Percentiles rank a stretch among this genome's conserved stretches.
These are phyloP conservation scores for Candida morakotiae DNA, from an alignment of 805 yeast genomes.

Conservation along the genomic window DNA sequence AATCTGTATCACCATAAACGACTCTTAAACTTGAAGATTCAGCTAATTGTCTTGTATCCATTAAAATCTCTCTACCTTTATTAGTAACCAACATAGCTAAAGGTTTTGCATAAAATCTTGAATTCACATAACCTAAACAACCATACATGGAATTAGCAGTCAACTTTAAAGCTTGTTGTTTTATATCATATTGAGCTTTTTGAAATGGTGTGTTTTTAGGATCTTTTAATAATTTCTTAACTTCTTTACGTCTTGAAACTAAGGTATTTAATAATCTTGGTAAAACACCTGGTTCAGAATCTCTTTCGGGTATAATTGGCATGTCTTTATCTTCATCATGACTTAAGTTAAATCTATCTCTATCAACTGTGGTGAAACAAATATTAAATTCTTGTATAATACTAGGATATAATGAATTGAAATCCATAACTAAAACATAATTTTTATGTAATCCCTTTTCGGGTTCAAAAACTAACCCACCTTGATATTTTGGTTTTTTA, in stretches of 20 bases:
- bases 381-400: constrained; percentile 96
- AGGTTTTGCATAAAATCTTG: constrained; percentile 94
- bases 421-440: constrained; percentile 91
- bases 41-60: constrained; percentile 90
- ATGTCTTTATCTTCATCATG: constrained; percentile 54
- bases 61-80: constrained; percentile 91
- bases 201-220: constrained; percentile 61
- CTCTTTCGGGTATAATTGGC: constrained; percentile 64
- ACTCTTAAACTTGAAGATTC: constrained; percentile 80
- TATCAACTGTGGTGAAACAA: constrained; percentile 91
- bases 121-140: constrained; percentile 87
- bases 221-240: constrained; percentile 77
- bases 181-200: constrained; percentile 84
- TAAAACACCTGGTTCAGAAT: constrained; percentile 63
- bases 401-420: constrained; percentile 94
- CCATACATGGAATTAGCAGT: constrained; percentile 99
- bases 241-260: constrained; percentile 90
- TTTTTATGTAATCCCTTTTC: constrained; percentile 91
- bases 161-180: constrained; percentile 91
- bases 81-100: constrained; percentile 92
- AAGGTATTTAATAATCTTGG: constrained; percentile 80
- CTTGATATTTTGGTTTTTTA: constrained; percentile 75
- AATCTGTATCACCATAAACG: constrained; percentile 97
- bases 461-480: constrained; percentile 96
- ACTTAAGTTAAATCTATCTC: constrained; percentile 44